These are phyloP conservation scores for Phytophthora kernoviae DNA, from an alignment of 352 stramenopile genomes.

Conservation along the genomic window DNA sequence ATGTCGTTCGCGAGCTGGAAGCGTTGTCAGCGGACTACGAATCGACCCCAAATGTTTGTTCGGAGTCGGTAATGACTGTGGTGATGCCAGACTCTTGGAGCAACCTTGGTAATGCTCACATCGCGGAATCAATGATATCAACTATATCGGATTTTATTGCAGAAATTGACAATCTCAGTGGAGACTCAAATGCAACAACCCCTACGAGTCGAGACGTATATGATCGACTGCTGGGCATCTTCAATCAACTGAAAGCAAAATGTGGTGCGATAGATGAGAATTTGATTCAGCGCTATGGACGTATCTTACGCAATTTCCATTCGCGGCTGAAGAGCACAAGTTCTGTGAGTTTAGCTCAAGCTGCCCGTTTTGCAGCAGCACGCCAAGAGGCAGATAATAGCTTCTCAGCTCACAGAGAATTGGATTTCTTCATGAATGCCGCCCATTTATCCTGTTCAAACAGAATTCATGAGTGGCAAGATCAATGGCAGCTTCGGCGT, in stretches of 20 bases:
- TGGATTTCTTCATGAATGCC: conserved; percentile 5
- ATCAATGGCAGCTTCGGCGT: conserved; percentile 3
- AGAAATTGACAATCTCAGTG: conserved; percentile 8
- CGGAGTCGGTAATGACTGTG: background rate
- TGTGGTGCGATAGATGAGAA: background rate
- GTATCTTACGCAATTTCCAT: conserved; percentile 11
- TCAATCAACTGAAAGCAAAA: conserved; percentile 7
- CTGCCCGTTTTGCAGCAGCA: conserved; percentile 6
- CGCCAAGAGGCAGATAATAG: conserved; percentile 11
- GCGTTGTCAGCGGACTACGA: conserved; percentile 1
- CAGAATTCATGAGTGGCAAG: conserved; percentile 6
- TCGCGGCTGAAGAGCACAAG: background rate
- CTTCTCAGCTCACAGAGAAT: conserved; percentile 8
- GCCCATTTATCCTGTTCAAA: background rate
- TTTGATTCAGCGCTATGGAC: background rate
- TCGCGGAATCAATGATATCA: background rate
- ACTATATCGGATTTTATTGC: background rate
- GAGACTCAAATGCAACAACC: background rate
- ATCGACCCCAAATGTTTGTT: too few species aligned
- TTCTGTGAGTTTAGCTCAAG: background rate
- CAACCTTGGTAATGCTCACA: background rate
- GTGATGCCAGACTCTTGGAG: background rate
- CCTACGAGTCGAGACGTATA: conserved; percentile 15
- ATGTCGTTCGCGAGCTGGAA: conserved; percentile 17
- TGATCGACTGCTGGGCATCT: conserved; percentile 8